Evolutionary conservation across 2,329 filamentous ascomycete species (phyloP).

Genomic region (Zymoseptoria passerinii): DNA sequence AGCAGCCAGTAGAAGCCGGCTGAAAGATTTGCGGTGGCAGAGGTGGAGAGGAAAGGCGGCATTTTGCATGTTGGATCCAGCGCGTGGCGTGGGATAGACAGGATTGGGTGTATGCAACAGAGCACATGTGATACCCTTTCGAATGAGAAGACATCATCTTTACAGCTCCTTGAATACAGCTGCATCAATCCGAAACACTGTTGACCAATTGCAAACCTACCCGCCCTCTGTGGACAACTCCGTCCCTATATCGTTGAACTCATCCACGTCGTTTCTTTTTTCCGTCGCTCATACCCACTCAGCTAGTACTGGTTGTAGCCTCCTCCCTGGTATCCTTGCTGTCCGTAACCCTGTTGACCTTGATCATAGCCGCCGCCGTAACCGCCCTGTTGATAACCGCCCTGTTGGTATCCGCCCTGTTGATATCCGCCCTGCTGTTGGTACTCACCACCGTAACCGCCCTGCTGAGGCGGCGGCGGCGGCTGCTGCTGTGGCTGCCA

Average conservation of each 20-base stretch:
- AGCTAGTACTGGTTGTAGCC: neutral
- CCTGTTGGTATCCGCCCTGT: conserved; percentile 11
- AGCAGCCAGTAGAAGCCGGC: neutral
- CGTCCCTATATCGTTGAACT: neutral
- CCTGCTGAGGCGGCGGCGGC: conserved; percentile 7
- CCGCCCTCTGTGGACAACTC: neutral
- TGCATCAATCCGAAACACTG: neutral
- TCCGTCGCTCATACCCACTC: neutral
- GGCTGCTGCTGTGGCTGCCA: conserved; percentile 23
- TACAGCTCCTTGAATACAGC: neutral
- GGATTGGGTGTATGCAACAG: neutral
- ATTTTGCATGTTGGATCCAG: neutral
- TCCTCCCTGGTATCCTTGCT: neutral
- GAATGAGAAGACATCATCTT: neutral
- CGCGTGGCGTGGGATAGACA: neutral
- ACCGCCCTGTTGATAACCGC: conserved; percentile 4
- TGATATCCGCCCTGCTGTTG: conserved; percentile 19
- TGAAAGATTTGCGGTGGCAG: neutral
- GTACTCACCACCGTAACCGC: conserved; percentile 13
- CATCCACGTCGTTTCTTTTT: neutral
- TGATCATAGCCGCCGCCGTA: conserved; percentile 14
- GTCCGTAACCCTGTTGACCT: conserved; percentile 5
- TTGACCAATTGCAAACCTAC: neutral
- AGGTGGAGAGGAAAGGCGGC: neutral
- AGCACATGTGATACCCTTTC: neutral